phyloP scores from a whole-genome alignment of 441 rosid genomes.

The Erodium trifolium region DNA sequence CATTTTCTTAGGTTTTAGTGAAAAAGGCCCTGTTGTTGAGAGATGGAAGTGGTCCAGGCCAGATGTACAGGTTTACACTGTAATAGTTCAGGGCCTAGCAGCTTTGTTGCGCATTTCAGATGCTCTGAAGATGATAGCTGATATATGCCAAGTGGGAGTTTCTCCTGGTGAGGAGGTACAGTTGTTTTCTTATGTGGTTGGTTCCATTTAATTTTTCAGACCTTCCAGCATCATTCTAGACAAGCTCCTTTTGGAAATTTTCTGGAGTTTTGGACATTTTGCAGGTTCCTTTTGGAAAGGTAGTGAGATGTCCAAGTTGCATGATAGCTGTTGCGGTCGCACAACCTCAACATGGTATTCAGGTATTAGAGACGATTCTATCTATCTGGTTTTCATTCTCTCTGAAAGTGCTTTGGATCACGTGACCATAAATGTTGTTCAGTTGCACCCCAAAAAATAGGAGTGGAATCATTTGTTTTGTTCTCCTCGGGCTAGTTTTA shows the following conservation, averaged over 20 bases:
- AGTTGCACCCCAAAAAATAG: not conserved
- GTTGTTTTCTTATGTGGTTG: no score
- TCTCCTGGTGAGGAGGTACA: slow-evolving; percentile 79
- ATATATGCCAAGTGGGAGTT: slow-evolving; percentile 75
- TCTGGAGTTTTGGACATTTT: not conserved
- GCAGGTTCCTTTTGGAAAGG: slow-evolving; percentile 91
- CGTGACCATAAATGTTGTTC: not conserved
- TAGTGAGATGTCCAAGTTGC: slow-evolving; percentile 85
- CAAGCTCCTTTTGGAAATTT: not conserved
- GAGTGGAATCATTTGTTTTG: not conserved
- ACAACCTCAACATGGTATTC: slow-evolving; percentile 84
- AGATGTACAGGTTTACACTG: slow-evolving; percentile 49
- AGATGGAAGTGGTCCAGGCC: slow-evolving; percentile 95
- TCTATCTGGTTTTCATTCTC: not conserved
- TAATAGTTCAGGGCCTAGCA: slow-evolving; percentile 63
- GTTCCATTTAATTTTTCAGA: not conserved
- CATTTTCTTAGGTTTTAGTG: slow-evolving; percentile 35
- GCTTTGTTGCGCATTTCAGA: slow-evolving; percentile 71
- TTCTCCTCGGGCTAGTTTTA: not conserved
- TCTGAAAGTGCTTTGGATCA: not conserved
- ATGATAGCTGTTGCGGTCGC: slow-evolving; percentile 69
- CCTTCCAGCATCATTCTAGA: not conserved
- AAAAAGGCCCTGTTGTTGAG: slow-evolving; percentile 35
- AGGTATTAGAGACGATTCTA: slow-evolving; percentile 35
- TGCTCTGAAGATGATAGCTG: slow-evolving; percentile 57